phyloP scores from a whole-genome alignment of 2,329 filamentous ascomycete genomes.

The Thermothelomyces thermophilus region DNA sequence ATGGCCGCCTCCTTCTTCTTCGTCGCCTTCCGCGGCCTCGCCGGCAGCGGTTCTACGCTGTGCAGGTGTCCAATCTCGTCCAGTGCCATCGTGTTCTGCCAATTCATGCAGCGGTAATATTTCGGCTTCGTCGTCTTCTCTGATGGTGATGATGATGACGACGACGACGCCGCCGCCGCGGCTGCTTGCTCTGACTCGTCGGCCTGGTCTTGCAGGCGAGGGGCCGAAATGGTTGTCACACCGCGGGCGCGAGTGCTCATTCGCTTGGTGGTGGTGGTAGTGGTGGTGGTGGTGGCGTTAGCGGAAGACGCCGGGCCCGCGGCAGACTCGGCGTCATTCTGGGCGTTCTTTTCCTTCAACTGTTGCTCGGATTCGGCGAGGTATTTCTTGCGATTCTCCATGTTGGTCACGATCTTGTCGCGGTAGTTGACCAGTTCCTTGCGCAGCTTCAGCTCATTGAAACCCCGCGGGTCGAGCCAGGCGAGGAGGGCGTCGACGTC shows the following conservation, averaged over 20 bases:
- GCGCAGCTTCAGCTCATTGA: constrained; percentile 77
- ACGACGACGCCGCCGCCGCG: constrained; percentile 27
- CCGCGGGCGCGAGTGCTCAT: constrained; percentile 38
- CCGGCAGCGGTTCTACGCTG: constrained; percentile 49
- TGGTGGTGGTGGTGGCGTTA: not conserved
- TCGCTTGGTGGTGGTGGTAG: constrained; percentile 29
- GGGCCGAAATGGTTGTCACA: constrained; percentile 9
- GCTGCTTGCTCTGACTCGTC: constrained; percentile 24
- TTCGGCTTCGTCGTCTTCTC: constrained; percentile 12
- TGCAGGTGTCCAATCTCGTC: constrained; percentile 54
- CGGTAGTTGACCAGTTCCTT: constrained; percentile 78
- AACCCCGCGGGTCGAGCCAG: constrained; percentile 83
- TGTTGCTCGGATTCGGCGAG: constrained; percentile 42
- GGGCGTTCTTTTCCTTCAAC: constrained; percentile 28
- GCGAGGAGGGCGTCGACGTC: constrained; percentile 71
- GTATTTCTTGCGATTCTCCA: constrained; percentile 73
- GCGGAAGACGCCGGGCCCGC: not conserved
- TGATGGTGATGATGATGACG: too few relatives aligned
- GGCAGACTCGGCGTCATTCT: not conserved
- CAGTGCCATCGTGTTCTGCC: constrained; percentile 51
- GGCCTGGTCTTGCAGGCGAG: not conserved
- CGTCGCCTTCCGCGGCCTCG: constrained; percentile 43
- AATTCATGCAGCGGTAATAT: constrained; percentile 45
- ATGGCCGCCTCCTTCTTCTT: constrained; percentile 42
- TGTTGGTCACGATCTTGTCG: constrained; percentile 68